These are phyloP conservation scores for Hericium rajendrae DNA, from an alignment of 768 basidiomycete species.

Conservation along the genomic window DNA sequence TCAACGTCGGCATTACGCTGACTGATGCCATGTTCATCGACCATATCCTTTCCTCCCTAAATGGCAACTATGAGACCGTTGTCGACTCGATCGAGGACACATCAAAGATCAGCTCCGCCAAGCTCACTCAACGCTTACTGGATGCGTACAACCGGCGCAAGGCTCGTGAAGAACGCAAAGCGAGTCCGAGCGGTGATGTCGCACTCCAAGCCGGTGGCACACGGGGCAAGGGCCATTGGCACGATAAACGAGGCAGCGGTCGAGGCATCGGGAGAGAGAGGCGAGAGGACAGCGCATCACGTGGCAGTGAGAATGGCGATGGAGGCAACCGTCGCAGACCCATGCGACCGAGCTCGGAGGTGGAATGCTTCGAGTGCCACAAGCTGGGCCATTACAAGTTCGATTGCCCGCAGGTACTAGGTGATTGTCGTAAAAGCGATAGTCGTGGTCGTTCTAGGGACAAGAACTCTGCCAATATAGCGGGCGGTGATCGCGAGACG, in stretches of 20 bases:
- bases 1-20: neutral
- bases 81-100: neutral
- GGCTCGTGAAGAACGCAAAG: neutral
- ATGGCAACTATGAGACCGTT: neutral
- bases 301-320: neutral
- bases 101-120: neutral
- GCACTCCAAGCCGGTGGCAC: neutral
- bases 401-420: neutral
- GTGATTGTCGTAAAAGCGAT: neutral
- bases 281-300: too few relatives aligned
- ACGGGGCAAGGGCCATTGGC: neutral
- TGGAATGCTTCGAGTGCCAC: too few relatives aligned
- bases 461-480: neutral
- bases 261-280: too few relatives aligned
- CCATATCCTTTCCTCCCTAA: neutral
- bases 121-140: neutral
- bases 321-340: neutral
- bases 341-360: too few relatives aligned
- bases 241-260: neutral
- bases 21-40: neutral
- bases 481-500: neutral
- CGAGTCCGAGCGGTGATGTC: neutral
- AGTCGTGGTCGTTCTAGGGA: neutral
- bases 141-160: neutral
- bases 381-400: too few relatives aligned